Conservation (phyloP, 768 basidiomycete species). For the Daedalea quercina region DNA sequence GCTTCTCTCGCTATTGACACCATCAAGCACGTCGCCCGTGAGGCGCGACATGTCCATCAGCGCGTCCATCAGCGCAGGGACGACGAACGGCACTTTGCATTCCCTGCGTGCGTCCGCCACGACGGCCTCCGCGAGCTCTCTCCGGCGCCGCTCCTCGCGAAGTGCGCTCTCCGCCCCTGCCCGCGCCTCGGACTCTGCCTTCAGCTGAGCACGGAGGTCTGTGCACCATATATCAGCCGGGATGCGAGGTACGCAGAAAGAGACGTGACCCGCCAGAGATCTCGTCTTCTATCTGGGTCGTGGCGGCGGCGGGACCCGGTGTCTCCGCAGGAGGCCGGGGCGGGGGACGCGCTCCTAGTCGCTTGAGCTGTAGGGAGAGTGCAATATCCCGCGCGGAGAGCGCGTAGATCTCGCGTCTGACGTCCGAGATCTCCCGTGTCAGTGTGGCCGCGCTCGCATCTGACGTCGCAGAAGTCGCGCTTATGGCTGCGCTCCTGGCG, state of each 20-base stretch:
- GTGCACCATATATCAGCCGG: not conserved
- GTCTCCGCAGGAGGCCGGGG: not conserved
- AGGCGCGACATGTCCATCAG: constrained; percentile 22
- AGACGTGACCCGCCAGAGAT: too few relatives aligned
- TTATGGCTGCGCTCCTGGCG: constrained; percentile 3
- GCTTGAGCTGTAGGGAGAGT: constrained; percentile 10
- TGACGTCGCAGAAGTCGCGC: constrained; percentile 14
- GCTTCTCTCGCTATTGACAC: too few relatives aligned
- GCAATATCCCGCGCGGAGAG: constrained; percentile 15
- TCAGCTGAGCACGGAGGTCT: constrained; percentile 17
- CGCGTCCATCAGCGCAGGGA: constrained; percentile 26
- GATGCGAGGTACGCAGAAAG: too few relatives aligned
- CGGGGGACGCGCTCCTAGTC: constrained; percentile 6
- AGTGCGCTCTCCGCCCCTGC: constrained; percentile 17
- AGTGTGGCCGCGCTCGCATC: not conserved
- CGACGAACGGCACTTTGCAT: constrained; percentile 20
- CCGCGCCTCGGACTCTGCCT: constrained; percentile 13
- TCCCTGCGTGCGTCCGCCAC: constrained; percentile 20
- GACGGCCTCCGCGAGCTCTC: constrained; percentile 16
- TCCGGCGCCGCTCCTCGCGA: constrained; percentile 18
- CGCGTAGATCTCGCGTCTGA: constrained; percentile 21
- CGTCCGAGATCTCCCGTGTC: constrained; percentile 20
- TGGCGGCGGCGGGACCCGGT: not conserved
- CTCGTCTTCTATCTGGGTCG: too few relatives aligned
- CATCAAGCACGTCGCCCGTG: not conserved